Evolutionary conservation across 208 protist species (phyloP).

Genomic region (Wallacemonas collosoma): DNA sequence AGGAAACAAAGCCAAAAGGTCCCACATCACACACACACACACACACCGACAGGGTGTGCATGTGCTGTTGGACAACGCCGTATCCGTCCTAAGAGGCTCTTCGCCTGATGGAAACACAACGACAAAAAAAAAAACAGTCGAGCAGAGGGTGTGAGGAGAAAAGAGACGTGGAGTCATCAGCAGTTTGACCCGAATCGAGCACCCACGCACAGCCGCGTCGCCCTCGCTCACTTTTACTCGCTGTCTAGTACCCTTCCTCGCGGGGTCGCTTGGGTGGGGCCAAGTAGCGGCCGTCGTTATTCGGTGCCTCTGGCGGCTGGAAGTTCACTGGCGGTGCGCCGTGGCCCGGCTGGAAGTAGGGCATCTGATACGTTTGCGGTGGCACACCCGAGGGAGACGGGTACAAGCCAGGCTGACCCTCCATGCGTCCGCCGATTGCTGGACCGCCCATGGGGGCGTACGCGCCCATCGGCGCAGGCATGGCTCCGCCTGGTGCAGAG

Average conservation of each 20-base stretch:
- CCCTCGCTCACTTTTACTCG: not conserved
- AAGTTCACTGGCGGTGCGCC: conserved; percentile 12
- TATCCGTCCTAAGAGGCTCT: no score
- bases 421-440: no score
- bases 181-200: no score
- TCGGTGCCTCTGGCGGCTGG: conserved; percentile 2
- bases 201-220: not conserved
- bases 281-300: conserved; percentile 12
- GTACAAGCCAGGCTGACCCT: conserved; percentile 7
- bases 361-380: conserved; percentile 19
- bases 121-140: not conserved
- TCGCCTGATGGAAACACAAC: not conserved
- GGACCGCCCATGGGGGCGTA: conserved; percentile 3
- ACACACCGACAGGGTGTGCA: no score
- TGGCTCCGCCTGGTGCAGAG: not conserved
- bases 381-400: not conserved
- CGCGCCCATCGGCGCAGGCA: not conserved
- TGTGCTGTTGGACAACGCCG: no score
- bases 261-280: conserved; percentile 3
- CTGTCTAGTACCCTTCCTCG: conserved; percentile 5
- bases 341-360: conserved; percentile 14
- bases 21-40: no score
- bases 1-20: no score
- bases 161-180: not conserved
- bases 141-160: conserved; percentile 1